Base-by-base conservation (phyloP, 352 stramenopile species). In the Albugo laibachii region DNA sequence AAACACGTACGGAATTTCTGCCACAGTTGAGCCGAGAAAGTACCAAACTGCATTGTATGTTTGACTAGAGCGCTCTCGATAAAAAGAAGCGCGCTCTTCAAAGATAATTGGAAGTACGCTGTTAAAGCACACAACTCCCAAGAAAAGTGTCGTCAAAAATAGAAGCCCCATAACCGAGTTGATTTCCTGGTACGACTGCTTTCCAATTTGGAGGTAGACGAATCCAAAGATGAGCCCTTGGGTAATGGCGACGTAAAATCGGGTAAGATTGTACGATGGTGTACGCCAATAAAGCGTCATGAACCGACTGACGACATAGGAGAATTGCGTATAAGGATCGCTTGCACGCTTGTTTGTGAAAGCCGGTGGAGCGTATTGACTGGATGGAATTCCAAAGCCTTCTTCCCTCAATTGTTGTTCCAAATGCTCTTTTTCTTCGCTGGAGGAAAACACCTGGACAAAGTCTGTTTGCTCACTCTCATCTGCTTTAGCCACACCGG, bases 21-120 rank as follows among this genome's bases (percentile, higher is more conserved):
- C 62, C 8, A 93, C 21, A 15, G 68, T 79, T 19, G 76, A 83
- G 11, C 79, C 63, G 2, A 89, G 34, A 15, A 66, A 69, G 52
- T 93, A 84, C 50, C 79, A 73, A 8, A 66, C 53, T 13, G 70
- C 55, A 41, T 74, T 66, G 54, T 96, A 96, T 59, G 86, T 93
- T 47, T 81, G 53, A 0, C 72, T 63, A 16, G 77, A 70, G 40
- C 85, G 72, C 53, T 96, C 83, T 6, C 81, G 61, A 64, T 96
- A 95, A 49, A 80, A 96, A 36, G 78, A 78, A 27, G n/a, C 45
- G 21, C 80, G 59, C 47, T 84, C 67, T 24, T 63, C 56, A 55
- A 83, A 70, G 36, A 84, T 73, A 3, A 93, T 52, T 6, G 77
- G 67, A 6, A 94, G 44, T 2, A 81, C 62, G 2, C 65, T 72